Conservation (phyloP, 371 early-diverging fungal species). For the Zychaea mexicana region DNA sequence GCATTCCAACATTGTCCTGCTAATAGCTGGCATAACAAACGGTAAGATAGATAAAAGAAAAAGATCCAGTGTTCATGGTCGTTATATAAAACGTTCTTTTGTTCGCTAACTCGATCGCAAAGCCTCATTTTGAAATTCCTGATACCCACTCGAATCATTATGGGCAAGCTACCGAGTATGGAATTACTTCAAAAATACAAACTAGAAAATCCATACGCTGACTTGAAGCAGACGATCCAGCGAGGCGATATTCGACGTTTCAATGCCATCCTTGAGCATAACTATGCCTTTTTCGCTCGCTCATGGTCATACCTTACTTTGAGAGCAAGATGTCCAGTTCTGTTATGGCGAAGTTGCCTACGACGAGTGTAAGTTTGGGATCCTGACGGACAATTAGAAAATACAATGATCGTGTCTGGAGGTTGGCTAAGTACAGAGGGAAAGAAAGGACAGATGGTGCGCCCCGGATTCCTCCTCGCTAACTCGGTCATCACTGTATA, state of each 20-base stretch:
- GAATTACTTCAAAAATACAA: slow-evolving; percentile 39
- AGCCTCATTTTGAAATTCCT: slow-evolving; percentile 51
- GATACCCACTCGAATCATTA: slow-evolving; percentile 53
- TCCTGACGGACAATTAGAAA: too few relatives aligned
- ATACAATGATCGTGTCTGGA: too few relatives aligned
- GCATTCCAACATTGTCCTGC: slow-evolving; percentile 48
- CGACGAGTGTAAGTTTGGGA: slow-evolving; percentile 30
- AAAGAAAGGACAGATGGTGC: too few relatives aligned
- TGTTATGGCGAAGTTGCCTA: slow-evolving; percentile 44
- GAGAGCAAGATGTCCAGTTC: slow-evolving; percentile 36
- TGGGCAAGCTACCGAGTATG: slow-evolving; percentile 43
- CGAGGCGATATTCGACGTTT: slow-evolving; percentile 36
- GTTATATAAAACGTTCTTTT: background rate
- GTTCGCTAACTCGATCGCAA: background rate
- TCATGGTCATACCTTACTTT: slow-evolving; percentile 34
- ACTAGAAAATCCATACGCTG: slow-evolving; percentile 24
- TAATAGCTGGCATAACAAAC: slow-evolving; percentile 35
- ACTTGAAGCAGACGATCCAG: slow-evolving; percentile 22
- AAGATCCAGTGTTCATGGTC: too few relatives aligned
- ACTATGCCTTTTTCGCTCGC: slow-evolving; percentile 32
- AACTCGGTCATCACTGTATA: too few relatives aligned
- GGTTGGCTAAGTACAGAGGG: too few relatives aligned
- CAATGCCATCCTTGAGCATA: slow-evolving; percentile 25
- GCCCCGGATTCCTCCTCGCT: too few relatives aligned
- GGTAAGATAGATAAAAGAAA: slow-evolving; percentile 10